These are phyloP conservation scores for Blastobotrys petasosporus DNA, from an alignment of 1,139 yeast genomes.

Conservation along the genomic window DNA sequence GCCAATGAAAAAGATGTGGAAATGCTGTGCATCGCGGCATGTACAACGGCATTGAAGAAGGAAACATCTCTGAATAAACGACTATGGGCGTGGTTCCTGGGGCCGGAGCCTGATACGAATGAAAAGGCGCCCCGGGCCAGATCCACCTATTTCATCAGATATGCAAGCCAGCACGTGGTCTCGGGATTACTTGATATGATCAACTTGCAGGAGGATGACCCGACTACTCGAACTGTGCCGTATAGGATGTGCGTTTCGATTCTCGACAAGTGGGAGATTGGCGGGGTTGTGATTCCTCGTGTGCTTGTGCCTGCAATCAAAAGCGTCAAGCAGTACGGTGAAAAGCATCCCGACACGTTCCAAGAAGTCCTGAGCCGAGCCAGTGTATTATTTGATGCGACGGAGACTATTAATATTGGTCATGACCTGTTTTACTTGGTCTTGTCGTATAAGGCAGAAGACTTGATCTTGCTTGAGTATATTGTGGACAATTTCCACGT, in stretches of 20 bases:
- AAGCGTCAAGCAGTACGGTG: conserved; percentile 24
- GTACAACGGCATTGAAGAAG: conserved; percentile 62
- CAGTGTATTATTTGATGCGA: conserved; percentile 70
- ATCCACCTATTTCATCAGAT: conserved; percentile 50
- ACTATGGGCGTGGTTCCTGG: conserved; percentile 86
- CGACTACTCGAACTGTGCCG: conserved; percentile 42
- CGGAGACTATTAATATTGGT: conserved; percentile 78
- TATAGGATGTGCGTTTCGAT: conserved; percentile 62
- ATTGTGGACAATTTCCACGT: conserved; percentile 62
- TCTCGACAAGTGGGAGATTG: conserved; percentile 93
- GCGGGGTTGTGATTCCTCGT: conserved; percentile 61
- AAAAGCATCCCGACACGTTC: conserved; percentile 20
- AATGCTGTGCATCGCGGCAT: conserved; percentile 55
- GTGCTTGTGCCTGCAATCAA: conserved; percentile 60
- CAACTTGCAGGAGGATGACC: conserved; percentile 24
- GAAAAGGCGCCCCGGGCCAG: conserved; percentile 25
- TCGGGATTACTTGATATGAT: conserved; percentile 50
- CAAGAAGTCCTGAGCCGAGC: conserved; percentile 52
- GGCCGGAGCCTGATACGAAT: conserved; percentile 47
- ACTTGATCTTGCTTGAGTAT: conserved; percentile 48
- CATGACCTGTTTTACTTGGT: conserved; percentile 47
- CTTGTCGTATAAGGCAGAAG: conserved; percentile 17
- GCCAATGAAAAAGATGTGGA: conserved; percentile 51
- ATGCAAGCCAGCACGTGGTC: conserved; percentile 46
- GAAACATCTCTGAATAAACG: conserved; percentile 94